These are phyloP conservation scores for Pseudogymnoascus sp. DNA, from an alignment of 2,329 filamentous ascomycete genomes.

Conservation along the genomic window DNA sequence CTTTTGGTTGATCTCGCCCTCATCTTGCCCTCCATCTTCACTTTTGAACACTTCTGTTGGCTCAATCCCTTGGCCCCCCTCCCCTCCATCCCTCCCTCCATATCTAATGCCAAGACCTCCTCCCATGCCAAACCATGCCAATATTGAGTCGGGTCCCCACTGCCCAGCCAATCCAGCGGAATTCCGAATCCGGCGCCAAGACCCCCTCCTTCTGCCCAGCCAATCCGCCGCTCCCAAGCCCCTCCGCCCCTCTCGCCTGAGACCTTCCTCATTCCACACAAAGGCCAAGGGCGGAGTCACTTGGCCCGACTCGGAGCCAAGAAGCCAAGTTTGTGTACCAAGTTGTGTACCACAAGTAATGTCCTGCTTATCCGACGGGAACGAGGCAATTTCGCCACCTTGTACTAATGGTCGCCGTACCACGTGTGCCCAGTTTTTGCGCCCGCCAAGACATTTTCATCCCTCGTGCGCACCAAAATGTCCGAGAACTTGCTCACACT, in stretches of 20 bases:
- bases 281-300: background rate
- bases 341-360: too few species aligned
- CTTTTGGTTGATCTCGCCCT: background rate
- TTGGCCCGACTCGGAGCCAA: background rate
- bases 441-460: background rate
- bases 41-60: background rate
- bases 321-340: background rate
- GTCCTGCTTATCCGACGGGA: background rate
- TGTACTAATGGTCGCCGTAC: background rate
- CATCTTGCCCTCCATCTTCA: background rate
- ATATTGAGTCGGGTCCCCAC: background rate
- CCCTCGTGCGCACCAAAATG: background rate
- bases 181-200: background rate
- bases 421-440: background rate
- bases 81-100: background rate
- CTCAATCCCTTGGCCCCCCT: background rate
- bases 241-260: background rate
- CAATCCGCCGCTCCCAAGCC: background rate
- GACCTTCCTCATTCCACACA: background rate
- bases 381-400: background rate
- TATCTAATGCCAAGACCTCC: background rate
- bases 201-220: background rate
- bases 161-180: background rate
- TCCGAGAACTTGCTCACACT: background rate
- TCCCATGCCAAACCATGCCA: background rate